Base-by-base conservation (phyloP, 257 asterid species). In the Asclepias syriaca region DNA sequence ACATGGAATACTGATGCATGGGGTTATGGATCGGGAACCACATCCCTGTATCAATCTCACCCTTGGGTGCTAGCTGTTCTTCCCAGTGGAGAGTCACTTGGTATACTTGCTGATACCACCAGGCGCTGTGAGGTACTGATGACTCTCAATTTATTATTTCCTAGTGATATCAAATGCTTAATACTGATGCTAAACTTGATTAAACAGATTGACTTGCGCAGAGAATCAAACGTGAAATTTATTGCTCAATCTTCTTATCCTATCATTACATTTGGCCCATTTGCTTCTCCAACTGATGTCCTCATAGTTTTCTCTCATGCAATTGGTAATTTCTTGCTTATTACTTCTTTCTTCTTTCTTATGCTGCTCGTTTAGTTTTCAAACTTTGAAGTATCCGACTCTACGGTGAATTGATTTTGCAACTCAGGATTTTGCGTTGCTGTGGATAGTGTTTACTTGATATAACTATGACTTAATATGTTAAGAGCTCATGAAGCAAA, bases 1-100 rank as follows among this genome's bases (percentile, higher is more conserved):
- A 83, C 95, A 3, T 94, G 99, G 99, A 94, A 94, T 75, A 85
- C 92, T 18, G 99, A 91, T 83, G 98, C 99, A 2, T 91, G 93
- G 93, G 98, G 97, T 57, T 94, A 88, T 81, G 97, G 98, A 50
- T 6, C 93, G 22, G 97, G 92, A 80, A 91, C 98, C 74, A 88
- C 97, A 67, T 90, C 99, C 61, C 83, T 94, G 84, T 94, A 94
- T 84, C 98, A 94, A 82, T 94, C 99, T 63, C 99, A 94, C 81
- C 99, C 99, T 37, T 94, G 99, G 99, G 84, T 91, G 75, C 86
- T 94, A n/a, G 95, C 86, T 13, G 85, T 94, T 79, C 93, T 94
- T 81, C 93, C 97, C 64, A 82, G 76, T 70, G 99, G 99, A 71
- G 91, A 90, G 83, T 85, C 99, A 64, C 68, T 91, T 37, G 98